Evolutionary conservation across 2,329 filamentous ascomycete species (phyloP), one percentile per base, ranked within the genome.

Genomic region (Ceratocystis colombiana): DNA sequence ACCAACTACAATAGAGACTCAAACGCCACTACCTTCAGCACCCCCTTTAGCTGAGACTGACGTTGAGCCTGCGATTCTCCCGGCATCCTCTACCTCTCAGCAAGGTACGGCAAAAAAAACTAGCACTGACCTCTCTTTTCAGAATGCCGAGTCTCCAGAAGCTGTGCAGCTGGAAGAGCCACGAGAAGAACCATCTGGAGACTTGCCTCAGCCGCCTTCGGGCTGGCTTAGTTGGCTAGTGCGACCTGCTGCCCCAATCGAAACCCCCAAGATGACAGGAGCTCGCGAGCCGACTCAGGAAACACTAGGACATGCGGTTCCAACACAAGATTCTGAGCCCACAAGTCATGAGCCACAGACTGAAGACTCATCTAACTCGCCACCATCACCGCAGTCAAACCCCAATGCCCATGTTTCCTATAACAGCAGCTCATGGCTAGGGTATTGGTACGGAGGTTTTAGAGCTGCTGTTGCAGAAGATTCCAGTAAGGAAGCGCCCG

Each of bases 141-240:
- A 41, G 37, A 15, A 41, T 25, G 0, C 20, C 8, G 48, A 22
- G n/a, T 25, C 48, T 20, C 20, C 48, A 53, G 17, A 20, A 53
- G 48, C 48, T 12, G 48, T 25, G 1, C 48, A 25, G 48, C 20
- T 4, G 17, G 7, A 53, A n/a, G 48, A 20, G 5, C 12, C 48
- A n/a, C 46, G 17, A n/a, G 15, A 50, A n/a, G 46, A 50, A 12
- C 17, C 53, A 25, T 2, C 28, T 7, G 10, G 15, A 6, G 12
- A 57, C 25, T 57, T 57, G 12, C 53, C 20, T n/a, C 25, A 57
- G 5, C 25, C 25, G 5, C 53, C 53, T 3, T 57, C 79, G 30
- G 77, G 80, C 22, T 85, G 83, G 83, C 73, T 84, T 17, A 78
- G 80, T 41, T 85, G 83, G 82, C 75, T 82, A 48, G 73, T 73